phyloP scores from a whole-genome alignment of 2,329 filamentous ascomycete genomes.

The Penicillium janthinellum region DNA sequence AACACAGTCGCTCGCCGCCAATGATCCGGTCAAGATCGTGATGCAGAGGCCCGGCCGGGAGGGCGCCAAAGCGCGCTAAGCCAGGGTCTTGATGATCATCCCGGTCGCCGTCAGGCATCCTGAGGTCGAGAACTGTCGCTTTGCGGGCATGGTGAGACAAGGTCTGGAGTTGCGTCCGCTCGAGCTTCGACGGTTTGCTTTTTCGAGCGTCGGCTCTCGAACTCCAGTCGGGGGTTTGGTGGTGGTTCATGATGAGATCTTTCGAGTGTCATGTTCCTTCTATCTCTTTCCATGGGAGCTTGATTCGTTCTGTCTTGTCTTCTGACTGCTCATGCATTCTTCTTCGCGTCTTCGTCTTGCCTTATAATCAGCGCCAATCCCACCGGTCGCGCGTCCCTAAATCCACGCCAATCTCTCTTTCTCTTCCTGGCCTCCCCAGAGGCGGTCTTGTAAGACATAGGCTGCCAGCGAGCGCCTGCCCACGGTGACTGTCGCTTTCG shows the following conservation, averaged over 20 bases:
- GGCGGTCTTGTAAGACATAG: constrained; percentile 13
- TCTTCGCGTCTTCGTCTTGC: neutral
- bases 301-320: constrained; percentile 12
- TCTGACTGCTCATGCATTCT: neutral
- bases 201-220: constrained; percentile 2
- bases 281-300: neutral
- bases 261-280: neutral
- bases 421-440: constrained; percentile 12
- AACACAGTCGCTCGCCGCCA: constrained; percentile 25
- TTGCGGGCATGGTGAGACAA: constrained; percentile 36
- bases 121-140: constrained; percentile 25
- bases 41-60: constrained; percentile 15
- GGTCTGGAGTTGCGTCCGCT: constrained; percentile 27
- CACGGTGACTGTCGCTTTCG: constrained; percentile 10
- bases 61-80: constrained; percentile 25
- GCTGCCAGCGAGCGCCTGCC: constrained; percentile 2
- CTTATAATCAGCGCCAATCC: constrained; percentile 5
- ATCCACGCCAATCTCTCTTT: neutral
- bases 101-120: constrained; percentile 26
- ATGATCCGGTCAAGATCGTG: constrained; percentile 25
- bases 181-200: constrained; percentile 9
- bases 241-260: neutral
- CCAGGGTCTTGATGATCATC: constrained; percentile 29
- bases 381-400: constrained; percentile 11
- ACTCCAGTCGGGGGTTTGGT: neutral